phyloP scores from a whole-genome alignment of 176 grass and related monocot species.

The Carex myosuroides region DNA sequence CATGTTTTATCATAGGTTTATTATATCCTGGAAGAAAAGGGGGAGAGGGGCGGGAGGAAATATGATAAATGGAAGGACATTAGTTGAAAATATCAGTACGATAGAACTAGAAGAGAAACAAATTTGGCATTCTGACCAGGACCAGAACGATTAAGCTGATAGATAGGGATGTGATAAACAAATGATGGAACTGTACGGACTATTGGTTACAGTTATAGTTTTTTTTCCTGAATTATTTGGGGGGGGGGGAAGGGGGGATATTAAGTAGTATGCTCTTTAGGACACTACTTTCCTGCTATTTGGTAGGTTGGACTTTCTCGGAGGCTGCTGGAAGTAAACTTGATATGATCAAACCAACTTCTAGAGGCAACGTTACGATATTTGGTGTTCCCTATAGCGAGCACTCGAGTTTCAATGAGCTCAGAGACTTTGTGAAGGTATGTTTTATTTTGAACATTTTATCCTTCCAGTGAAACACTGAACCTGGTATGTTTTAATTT shows the following conservation, averaged over 20 bases:
- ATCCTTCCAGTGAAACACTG: neutral
- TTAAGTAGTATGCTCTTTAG: no score
- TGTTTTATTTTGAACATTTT: neutral
- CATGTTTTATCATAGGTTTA: neutral
- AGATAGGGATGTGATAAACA: neutral
- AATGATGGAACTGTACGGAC: neutral
- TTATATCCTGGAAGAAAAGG: neutral
- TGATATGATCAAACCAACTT: constrained; percentile 69
- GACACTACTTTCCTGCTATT: neutral
- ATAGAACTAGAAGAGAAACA: neutral
- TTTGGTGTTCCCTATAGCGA: constrained; percentile 81
- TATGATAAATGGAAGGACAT: neutral
- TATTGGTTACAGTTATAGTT: neutral
- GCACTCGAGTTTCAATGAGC: constrained; percentile 70
- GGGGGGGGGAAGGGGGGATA: no score
- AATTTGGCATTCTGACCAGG: neutral
- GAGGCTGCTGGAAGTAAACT: constrained; percentile 47
- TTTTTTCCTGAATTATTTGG: neutral
- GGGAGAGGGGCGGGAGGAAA: neutral
- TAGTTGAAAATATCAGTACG: neutral
- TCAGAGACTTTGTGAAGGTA: constrained; percentile 69
- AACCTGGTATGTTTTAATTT: neutral
- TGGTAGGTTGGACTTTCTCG: constrained; percentile 65
- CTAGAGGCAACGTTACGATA: constrained; percentile 50
- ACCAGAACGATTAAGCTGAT: neutral